phyloP scores from a whole-genome alignment of 306 rosid species.

The Pachyrhizus erosus region DNA sequence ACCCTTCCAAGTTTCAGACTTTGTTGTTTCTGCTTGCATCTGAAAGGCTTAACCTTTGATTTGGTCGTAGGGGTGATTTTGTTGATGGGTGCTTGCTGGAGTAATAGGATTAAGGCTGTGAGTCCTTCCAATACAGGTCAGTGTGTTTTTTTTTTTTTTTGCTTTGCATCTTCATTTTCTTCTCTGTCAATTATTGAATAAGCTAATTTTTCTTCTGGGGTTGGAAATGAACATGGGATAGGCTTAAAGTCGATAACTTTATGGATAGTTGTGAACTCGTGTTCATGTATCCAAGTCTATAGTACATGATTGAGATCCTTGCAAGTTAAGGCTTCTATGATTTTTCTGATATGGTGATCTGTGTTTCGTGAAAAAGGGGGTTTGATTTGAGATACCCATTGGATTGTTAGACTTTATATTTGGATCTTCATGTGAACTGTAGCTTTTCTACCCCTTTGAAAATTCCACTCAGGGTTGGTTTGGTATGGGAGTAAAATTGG shows the following conservation, averaged over 20 bases:
- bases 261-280: constrained; percentile 18
- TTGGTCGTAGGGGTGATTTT: constrained; percentile 41
- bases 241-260: constrained; percentile 37
- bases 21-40: constrained; percentile 33
- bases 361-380: background rate
- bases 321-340: constrained; percentile 37
- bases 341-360: constrained; percentile 41
- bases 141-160: background rate
- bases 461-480: constrained; percentile 17
- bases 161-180: background rate
- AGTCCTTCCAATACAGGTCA: constrained; percentile 75
- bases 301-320: constrained; percentile 42
- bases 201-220: constrained; percentile 16
- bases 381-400: constrained; percentile 19
- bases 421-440: background rate
- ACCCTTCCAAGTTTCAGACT: constrained; percentile 25
- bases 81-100: constrained; percentile 97
- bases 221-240: constrained; percentile 12
- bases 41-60: constrained; percentile 40
- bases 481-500: constrained; percentile 3
- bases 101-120: constrained; percentile 75
- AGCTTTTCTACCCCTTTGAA: constrained; percentile 25
- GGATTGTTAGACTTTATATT: constrained; percentile 31
- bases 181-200: background rate
- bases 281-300: constrained; percentile 14